phyloP scores from a whole-genome alignment of 768 basidiomycete genomes.

The Hemileccinum impolitum region DNA sequence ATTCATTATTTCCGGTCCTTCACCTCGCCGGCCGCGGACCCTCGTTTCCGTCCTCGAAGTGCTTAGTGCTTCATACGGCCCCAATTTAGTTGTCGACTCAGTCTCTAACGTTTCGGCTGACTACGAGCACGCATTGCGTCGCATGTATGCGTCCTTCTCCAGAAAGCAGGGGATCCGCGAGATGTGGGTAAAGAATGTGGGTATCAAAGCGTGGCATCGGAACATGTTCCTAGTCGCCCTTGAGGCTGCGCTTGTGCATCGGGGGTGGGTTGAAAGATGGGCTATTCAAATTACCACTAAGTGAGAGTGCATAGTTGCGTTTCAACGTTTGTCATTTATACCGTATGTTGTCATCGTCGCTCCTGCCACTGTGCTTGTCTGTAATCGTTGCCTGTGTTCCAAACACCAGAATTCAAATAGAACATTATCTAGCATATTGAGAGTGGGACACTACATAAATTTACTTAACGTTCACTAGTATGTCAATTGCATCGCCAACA shows the following conservation, averaged over 20 bases:
- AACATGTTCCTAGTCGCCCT: slow-evolving; percentile 46
- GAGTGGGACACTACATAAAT: no score
- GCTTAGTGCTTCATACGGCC: slow-evolving; percentile 26
- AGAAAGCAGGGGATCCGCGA: slow-evolving; percentile 13
- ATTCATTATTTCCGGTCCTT: slow-evolving; percentile 35
- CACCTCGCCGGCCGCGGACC: slow-evolving; percentile 35
- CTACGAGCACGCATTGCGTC: slow-evolving; percentile 20
- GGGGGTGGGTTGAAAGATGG: slow-evolving; percentile 48
- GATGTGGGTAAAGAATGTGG: slow-evolving; percentile 16
- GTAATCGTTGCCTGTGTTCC: no score
- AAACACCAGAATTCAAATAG: no score
- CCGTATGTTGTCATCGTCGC: no score
- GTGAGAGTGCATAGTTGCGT: slow-evolving; percentile 4
- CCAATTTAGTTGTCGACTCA: slow-evolving; percentile 30
- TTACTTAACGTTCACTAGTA: no score
- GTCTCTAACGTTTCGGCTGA: slow-evolving; percentile 40
- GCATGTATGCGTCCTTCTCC: slow-evolving; percentile 6
- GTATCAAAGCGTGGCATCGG: slow-evolving; percentile 43
- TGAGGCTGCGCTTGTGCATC: slow-evolving; percentile 49
- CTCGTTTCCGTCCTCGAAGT: slow-evolving; percentile 38
- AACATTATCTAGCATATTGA: no score
- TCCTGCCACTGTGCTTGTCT: no score
- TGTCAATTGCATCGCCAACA: slow-evolving; percentile 65
- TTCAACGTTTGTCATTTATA: neutral
- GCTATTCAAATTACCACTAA: slow-evolving; percentile 22